A percentile compares a stretch with the other conserved stretches of the same genome.
Evolutionary conservation across 169 alveolate genomes (phyloP).

Genomic region (Amoebophrya sp.): DNA sequence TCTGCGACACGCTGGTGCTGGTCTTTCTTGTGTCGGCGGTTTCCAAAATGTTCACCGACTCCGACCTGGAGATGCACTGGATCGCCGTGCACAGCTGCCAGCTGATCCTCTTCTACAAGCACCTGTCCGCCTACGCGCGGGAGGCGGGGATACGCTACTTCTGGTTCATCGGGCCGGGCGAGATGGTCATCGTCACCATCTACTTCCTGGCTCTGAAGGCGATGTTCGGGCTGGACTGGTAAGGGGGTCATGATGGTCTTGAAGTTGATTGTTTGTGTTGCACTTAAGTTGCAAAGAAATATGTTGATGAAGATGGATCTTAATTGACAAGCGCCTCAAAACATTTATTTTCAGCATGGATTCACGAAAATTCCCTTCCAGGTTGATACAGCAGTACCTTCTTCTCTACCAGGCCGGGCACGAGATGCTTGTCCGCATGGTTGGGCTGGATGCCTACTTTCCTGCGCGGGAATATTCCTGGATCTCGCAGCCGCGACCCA

Average conservation of each 20-base stretch:
- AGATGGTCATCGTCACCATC: not conserved
- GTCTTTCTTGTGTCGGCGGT: not conserved
- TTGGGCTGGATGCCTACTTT: not conserved
- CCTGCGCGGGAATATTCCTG: not conserved
- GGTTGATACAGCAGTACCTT: not conserved
- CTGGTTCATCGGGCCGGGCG: constrained; percentile 1
- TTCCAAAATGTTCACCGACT: not conserved
- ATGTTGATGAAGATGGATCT: not conserved
- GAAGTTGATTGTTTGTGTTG: no score
- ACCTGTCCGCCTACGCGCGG: not conserved
- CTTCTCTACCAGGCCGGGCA: not conserved
- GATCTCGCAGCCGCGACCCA: not conserved
- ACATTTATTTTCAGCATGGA: no score
- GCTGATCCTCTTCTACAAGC: not conserved
- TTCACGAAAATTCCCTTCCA: not conserved
- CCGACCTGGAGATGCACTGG: not conserved
- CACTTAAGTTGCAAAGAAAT: not conserved
- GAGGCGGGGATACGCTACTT: not conserved
- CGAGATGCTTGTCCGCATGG: not conserved
- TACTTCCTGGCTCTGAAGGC: not conserved
- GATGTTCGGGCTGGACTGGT: not conserved
- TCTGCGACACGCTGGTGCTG: not conserved
- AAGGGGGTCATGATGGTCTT: no score
- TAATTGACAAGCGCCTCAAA: not conserved
- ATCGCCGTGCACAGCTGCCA: constrained; percentile 17